Percentiles rank a stretch among this genome's conserved stretches.
Evolutionary conservation across 495 filamentous ascomycete species (phyloP).

Genomic region (Chaetomium fimeti): DNA sequence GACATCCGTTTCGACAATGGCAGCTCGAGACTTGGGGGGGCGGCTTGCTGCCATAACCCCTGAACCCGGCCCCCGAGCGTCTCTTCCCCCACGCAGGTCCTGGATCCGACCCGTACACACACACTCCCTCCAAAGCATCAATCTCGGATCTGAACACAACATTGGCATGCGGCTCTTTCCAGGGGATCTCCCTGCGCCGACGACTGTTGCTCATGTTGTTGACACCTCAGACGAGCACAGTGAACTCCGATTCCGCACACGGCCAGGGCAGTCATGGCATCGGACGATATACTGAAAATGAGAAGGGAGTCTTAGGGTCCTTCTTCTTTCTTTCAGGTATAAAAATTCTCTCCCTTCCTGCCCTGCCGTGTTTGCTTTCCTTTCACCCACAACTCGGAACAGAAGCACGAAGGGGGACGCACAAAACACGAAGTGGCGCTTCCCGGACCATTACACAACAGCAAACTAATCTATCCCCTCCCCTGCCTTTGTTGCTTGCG

Average conservation of each 20-base stretch:
- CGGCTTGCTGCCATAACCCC: background rate
- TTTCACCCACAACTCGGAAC: background rate
- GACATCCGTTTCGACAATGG: background rate
- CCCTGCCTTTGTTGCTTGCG: background rate
- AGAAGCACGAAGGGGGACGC: background rate
- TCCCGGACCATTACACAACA: conserved; percentile 15
- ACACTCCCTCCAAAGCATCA: background rate
- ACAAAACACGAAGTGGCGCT: conserved; percentile 9
- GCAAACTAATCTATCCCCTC: conserved; percentile 10
- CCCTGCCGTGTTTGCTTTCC: background rate
- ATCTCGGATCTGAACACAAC: background rate
- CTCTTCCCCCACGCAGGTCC: background rate
- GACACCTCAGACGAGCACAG: background rate
- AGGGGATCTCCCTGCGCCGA: background rate
- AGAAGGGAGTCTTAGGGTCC: background rate
- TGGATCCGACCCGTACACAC: background rate
- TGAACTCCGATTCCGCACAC: background rate
- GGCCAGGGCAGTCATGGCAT: background rate
- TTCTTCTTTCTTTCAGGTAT: background rate
- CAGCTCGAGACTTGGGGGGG: background rate
- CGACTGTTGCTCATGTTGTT: background rate
- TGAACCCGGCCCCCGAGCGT: background rate
- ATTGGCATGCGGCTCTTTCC: background rate
- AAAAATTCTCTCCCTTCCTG: background rate
- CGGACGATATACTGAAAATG: too few relatives aligned